These are phyloP conservation scores for Penicillium ochrochloron DNA, from an alignment of 495 filamentous ascomycete species.

Conservation along the genomic window DNA sequence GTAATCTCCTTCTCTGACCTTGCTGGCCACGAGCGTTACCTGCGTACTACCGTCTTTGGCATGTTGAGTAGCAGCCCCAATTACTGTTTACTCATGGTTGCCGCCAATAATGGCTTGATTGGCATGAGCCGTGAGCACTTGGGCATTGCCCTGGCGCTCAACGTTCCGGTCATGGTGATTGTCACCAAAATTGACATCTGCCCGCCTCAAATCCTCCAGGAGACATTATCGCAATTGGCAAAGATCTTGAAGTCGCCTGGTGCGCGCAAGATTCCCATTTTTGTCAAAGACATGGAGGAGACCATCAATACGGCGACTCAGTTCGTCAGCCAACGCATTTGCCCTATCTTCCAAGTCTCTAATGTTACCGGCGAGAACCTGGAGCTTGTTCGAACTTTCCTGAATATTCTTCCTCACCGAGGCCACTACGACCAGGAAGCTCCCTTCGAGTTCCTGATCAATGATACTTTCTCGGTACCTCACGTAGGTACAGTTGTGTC, in stretches of 20 bases:
- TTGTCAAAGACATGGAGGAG: constrained; percentile 88
- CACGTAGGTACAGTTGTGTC: constrained; percentile 97
- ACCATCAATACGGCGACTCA: constrained; percentile 95
- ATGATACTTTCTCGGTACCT: constrained; percentile 98
- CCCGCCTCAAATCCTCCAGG: constrained; percentile 90
- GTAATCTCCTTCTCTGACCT: constrained; percentile 97
- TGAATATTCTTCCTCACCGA: constrained; percentile 95
- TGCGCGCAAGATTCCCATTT: constrained; percentile 95
- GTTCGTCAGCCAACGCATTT: constrained; percentile 93
- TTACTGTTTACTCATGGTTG: constrained; percentile 98
- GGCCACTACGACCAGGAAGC: constrained; percentile 88
- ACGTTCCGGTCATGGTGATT: constrained; percentile 97
- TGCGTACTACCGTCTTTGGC: constrained; percentile 96
- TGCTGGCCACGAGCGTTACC: constrained; percentile 92
- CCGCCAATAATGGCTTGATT: constrained; percentile 95
- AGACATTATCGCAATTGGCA: constrained; percentile 90
- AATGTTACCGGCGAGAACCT: constrained; percentile 94
- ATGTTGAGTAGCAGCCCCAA: constrained; percentile 93
- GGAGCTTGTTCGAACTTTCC: constrained; percentile 80
- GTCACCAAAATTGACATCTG: constrained; percentile 99
- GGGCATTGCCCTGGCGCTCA: constrained; percentile 91
- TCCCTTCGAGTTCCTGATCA: constrained; percentile 93
- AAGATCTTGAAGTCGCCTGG: constrained; percentile 93
- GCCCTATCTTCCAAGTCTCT: constrained; percentile 96
- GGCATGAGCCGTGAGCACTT: constrained; percentile 99